phyloP scores from a whole-genome alignment of 768 basidiomycete genomes.

The Auricularia sp. region DNA sequence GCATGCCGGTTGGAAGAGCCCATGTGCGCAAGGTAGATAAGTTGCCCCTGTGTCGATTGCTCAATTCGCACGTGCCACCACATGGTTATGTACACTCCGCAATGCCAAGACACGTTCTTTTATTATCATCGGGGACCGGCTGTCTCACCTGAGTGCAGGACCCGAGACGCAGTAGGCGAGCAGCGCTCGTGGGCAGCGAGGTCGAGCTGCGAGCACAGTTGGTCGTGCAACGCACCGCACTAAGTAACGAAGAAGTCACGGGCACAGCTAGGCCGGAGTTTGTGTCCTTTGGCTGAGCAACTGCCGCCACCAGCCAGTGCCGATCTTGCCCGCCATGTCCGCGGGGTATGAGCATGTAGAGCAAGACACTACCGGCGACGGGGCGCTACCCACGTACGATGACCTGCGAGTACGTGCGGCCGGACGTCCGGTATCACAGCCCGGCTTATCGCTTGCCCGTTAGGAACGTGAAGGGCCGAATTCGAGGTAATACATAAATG shows the following conservation, averaged over 20 bases:
- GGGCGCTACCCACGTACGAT: slow-evolving; percentile 69
- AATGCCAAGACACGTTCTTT: not conserved
- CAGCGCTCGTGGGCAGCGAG: no score
- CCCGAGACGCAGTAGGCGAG: no score
- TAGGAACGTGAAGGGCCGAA: slow-evolving; percentile 58
- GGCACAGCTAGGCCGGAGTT: not conserved
- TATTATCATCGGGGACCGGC: not conserved
- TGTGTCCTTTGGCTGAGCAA: not conserved
- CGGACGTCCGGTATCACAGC: not conserved
- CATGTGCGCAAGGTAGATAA: no score
- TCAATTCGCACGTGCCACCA: not conserved
- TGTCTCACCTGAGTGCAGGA: no score
- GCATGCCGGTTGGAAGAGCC: no score
- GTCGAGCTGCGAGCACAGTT: no score
- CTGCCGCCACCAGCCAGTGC: not conserved
- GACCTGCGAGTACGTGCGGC: slow-evolving; percentile 33
- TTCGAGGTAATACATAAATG: slow-evolving; percentile 44
- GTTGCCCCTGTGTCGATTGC: not conserved
- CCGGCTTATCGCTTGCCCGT: slow-evolving; percentile 24
- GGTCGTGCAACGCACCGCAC: no score
- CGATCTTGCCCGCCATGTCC: not conserved
- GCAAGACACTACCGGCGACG: slow-evolving; percentile 33
- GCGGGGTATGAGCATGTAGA: slow-evolving; percentile 15
- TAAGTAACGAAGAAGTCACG: not conserved
- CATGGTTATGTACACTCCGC: not conserved